phyloP scores from a whole-genome alignment of 805 yeast genomes.

The Deakozyma indianensis region DNA sequence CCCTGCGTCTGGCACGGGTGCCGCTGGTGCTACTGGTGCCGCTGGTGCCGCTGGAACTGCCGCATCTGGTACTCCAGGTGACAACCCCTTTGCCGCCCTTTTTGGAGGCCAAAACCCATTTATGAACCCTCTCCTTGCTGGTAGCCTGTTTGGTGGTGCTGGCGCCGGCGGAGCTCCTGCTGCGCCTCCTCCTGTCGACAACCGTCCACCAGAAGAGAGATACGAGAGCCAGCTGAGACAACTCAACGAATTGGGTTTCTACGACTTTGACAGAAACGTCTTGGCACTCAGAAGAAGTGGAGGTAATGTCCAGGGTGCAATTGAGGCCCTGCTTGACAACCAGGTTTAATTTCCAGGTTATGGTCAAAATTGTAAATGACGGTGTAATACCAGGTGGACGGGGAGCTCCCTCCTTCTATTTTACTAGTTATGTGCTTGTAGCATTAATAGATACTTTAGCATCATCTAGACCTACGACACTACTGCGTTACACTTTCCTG shows the following conservation, averaged over 20 bases:
- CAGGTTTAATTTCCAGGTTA: constrained; percentile 22
- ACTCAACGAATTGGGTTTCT: constrained; percentile 73
- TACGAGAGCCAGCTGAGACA: constrained; percentile 60
- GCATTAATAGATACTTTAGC: neutral
- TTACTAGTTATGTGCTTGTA: no score
- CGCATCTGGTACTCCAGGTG: neutral
- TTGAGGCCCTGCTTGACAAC: constrained; percentile 68
- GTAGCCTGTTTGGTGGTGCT: constrained; percentile 19
- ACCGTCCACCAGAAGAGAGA: constrained; percentile 67
- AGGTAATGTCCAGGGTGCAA: constrained; percentile 94
- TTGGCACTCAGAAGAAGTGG: constrained; percentile 89
- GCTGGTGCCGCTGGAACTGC: constrained; percentile 3
- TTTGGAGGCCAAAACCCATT: constrained; percentile 24
- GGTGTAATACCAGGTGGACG: no score
- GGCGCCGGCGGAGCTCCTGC: constrained; percentile 11
- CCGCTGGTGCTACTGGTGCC: constrained; percentile 6
- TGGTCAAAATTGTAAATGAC: neutral
- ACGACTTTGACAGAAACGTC: constrained; percentile 83
- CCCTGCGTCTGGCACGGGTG: constrained; percentile 8
- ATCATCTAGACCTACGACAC: neutral
- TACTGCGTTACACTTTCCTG: constrained; percentile 14
- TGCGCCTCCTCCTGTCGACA: constrained; percentile 35
- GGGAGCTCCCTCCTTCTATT: no score
- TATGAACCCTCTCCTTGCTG: neutral
- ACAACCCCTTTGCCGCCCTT: constrained; percentile 25